Base-by-base conservation (phyloP, 208 protist species). In the Lotmaria passim region DNA sequence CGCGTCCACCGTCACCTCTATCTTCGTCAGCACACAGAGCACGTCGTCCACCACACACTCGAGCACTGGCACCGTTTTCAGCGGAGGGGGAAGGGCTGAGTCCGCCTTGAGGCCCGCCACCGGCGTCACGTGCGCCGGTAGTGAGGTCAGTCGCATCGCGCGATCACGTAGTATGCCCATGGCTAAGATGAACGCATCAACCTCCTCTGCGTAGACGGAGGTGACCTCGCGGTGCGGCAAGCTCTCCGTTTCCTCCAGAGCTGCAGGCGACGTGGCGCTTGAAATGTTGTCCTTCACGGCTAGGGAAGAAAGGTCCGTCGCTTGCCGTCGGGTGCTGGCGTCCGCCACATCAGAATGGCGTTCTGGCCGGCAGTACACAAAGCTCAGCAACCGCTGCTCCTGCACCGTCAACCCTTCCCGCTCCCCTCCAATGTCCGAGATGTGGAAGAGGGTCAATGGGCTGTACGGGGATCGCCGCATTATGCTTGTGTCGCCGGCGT, bases 41-140 rank as follows among this genome's bases (percentile, higher is more conserved):
- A 86, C 78, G 50, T 85, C 73, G 34, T 85, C 63, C 15, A 93
- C 67, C 15, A 90, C 56, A 33, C 83, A 90, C 74, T 93, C 87
- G 57, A 90, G 50, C 47, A 93, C 83, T 1, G 87, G 84, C 30
- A 90, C 33, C 68, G 68, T 67, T 59, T 47, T 51, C 31, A 39
- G 39, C 33, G 68, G 41, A 11, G 62, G 56, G 8, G 43, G 28
- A 0, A 47, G n/a, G 7, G 31, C 2, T 0, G 30, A 10, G 30
- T 59, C 34, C 21, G 21, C 5, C 31, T 21, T 44, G 21, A 17
- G 17, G 11, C 12, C 28, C 11, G 0, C 12, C 56, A 36, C 53
- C 15, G 71, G 33, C 43, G 68, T 36, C 0, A 86, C 44, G 38
- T 58, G 55, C 14, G 83, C 70, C 12, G 67, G 56, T 1, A 91